These are phyloP conservation scores for Colletotrichum sublineola DNA, from an alignment of 2,329 filamentous ascomycete species.

Conservation along the genomic window DNA sequence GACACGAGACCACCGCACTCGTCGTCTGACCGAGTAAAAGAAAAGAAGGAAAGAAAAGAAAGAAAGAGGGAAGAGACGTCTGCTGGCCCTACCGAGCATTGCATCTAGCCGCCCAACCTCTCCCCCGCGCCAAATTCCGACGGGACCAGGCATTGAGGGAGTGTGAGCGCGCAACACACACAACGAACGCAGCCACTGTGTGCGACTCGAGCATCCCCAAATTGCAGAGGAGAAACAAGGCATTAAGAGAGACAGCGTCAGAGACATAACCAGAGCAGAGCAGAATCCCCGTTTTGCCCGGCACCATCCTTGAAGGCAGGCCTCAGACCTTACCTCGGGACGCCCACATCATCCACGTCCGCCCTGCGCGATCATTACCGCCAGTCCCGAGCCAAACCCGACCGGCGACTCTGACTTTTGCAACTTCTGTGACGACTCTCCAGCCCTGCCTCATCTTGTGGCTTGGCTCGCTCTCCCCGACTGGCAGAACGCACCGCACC, in stretches of 20 bases:
- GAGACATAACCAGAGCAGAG: constrained; percentile 15
- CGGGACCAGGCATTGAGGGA: constrained; percentile 12
- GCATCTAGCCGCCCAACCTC: background rate
- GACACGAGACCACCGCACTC: constrained; percentile 9
- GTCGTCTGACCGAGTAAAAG: constrained; percentile 25
- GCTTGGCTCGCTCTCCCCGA: constrained; percentile 40
- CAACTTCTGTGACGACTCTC: constrained; percentile 33
- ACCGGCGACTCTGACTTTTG: constrained; percentile 25
- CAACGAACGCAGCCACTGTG: constrained; percentile 30
- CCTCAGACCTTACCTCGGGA: constrained; percentile 4
- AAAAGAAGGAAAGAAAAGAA: background rate
- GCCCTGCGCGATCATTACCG: constrained; percentile 24
- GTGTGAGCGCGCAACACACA: constrained; percentile 20
- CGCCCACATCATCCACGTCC: background rate
- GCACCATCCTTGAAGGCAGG: constrained; percentile 26
- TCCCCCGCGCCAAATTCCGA: constrained; percentile 7
- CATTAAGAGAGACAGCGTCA: background rate
- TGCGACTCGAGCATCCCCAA: constrained; percentile 26
- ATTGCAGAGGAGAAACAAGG: background rate
- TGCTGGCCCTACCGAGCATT: constrained; percentile 3
- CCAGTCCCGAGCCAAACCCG: constrained; percentile 30
- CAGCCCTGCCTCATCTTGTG: constrained; percentile 42
- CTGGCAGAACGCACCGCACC: constrained; percentile 14
- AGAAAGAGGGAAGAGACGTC: background rate
- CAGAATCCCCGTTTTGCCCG: constrained; percentile 19